Evolutionary conservation across 2,329 filamentous ascomycete genomes (phyloP), one percentile per base, ranked within the genome.

Genomic region (Exophiala sideris): DNA sequence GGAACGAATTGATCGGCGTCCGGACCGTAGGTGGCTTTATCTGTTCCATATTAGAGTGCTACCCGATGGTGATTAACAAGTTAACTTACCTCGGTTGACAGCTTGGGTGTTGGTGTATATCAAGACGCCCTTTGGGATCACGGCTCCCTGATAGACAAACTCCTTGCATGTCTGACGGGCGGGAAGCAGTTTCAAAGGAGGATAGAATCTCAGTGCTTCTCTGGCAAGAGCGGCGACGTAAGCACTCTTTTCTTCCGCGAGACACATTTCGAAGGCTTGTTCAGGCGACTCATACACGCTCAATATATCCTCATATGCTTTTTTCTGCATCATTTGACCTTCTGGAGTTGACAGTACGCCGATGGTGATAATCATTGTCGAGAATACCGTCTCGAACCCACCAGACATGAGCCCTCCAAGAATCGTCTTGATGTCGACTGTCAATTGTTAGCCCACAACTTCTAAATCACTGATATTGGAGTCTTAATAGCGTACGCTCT

Each of bases 1-100:
- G 91, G 91, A 50, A 88, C 81, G 76, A 96, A 96, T 41, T 81
- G 75, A 21, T 73, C 71, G 0, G 89, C 89, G 62, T 91, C 87
- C 0, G 77, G 68, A 0, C 91, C 91, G 12, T 59, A 59, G 16
- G 16, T 18, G 16, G 16, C 16, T 18, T 18, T 18, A 3, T 18
- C 16, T 18, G 16, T 18, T 18, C 16, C 16, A 18, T 18, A 3
- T 18, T 18, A 18, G n/a, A 18, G 16, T 18, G 2, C 3, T 18
- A 18, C 3, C 16, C 16, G 16, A 2, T 2, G 16, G 16, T 2
- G 16, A 18, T 18, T 18, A 3, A 18, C 16, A 18, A 18, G 16
- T 18, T 18, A 18, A 2, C 16, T 18, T 18, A 18, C 16, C 16
- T 18, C 16, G 35, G 6, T 38, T 38, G 35, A 38, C 16, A 5